Evolutionary conservation across 1,139 yeast species (phyloP).

Genomic region (Nakaseomyces delphensis): DNA sequence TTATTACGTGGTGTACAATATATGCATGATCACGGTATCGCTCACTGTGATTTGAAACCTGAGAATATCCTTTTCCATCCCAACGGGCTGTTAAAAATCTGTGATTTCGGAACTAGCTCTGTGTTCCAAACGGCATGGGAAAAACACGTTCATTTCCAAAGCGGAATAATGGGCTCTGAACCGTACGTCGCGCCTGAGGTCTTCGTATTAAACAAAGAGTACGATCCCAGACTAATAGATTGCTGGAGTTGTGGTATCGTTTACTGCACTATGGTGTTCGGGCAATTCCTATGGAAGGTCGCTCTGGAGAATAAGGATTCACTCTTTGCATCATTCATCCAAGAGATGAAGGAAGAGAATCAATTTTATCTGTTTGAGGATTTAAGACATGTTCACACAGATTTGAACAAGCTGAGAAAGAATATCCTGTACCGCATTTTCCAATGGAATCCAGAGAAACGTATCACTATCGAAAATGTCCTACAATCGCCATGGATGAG

Average conservation of each 20-base stretch:
- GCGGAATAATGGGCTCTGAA: constrained; percentile 67
- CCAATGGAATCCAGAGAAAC: constrained; percentile 44
- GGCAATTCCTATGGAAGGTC: constrained; percentile 44
- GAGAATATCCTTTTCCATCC: constrained; percentile 51
- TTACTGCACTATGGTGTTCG: constrained; percentile 45
- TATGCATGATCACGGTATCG: constrained; percentile 66
- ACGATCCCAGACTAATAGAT: constrained; percentile 55
- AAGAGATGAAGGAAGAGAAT: constrained; percentile 33
- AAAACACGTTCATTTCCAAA: constrained; percentile 41
- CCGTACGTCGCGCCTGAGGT: constrained; percentile 74
- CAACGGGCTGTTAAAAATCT: constrained; percentile 46
- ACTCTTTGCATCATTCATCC: constrained; percentile 24
- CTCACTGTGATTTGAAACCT: constrained; percentile 67
- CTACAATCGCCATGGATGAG: constrained; percentile 46
- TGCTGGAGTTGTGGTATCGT: constrained; percentile 65
- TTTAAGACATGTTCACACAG: constrained; percentile 31
- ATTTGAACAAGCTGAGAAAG: constrained; percentile 37
- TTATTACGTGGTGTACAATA: constrained; percentile 54
- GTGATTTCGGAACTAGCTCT: constrained; percentile 71
- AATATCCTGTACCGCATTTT: constrained; percentile 48
- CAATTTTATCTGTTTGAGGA: constrained; percentile 31
- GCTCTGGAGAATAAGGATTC: constrained; percentile 34
- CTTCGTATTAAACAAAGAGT: constrained; percentile 34
- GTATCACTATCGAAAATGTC: constrained; percentile 39
- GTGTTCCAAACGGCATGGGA: constrained; percentile 72